A percentile compares a stretch with the other conserved stretches of the same genome.
These are phyloP conservation scores for Pleurotus platypus DNA, from an alignment of 768 basidiomycete species.

Conservation along the genomic window DNA sequence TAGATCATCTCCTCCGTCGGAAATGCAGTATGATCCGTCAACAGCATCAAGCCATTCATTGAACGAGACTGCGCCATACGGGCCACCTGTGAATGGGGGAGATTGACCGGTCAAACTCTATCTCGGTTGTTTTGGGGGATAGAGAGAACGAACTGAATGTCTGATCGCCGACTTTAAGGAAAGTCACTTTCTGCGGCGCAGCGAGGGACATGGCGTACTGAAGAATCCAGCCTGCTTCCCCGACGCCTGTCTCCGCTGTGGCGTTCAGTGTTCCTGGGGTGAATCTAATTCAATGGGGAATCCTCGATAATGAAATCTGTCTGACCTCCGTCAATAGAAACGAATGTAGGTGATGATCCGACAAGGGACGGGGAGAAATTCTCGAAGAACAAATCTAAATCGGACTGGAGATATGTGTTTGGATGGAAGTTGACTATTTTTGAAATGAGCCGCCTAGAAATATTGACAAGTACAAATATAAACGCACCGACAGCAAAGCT, in stretches of 20 bases:
- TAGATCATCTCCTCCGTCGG: conserved; percentile 28
- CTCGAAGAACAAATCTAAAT: conserved; percentile 37
- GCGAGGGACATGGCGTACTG: conserved; percentile 42
- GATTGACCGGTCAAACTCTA: no score
- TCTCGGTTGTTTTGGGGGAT: neutral
- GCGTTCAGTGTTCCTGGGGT: conserved; percentile 9
- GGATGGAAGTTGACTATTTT: conserved; percentile 38
- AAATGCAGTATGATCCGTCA: conserved; percentile 31
- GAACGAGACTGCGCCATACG: conserved; percentile 16
- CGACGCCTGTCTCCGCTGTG: conserved; percentile 22
- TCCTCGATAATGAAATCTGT: neutral
- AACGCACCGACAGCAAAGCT: conserved; percentile 27
- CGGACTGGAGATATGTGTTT: conserved; percentile 35
- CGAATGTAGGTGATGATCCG: conserved; percentile 32
- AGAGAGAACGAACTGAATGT: conserved; percentile 16
- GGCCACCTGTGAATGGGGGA: neutral
- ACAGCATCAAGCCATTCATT: conserved; percentile 34
- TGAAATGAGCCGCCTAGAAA: neutral
- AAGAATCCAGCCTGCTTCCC: conserved; percentile 41
- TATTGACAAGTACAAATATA: neutral
- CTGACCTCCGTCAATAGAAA: conserved; percentile 45
- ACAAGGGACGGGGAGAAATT: conserved; percentile 38
- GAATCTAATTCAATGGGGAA: neutral
- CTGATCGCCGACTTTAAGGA: conserved; percentile 28
- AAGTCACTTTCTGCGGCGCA: conserved; percentile 23